Percentiles rank a stretch among this genome's conserved stretches.
These are phyloP conservation scores for Spirogloea muscicola DNA, from an alignment of 139 green algal species.

Conservation along the genomic window DNA sequence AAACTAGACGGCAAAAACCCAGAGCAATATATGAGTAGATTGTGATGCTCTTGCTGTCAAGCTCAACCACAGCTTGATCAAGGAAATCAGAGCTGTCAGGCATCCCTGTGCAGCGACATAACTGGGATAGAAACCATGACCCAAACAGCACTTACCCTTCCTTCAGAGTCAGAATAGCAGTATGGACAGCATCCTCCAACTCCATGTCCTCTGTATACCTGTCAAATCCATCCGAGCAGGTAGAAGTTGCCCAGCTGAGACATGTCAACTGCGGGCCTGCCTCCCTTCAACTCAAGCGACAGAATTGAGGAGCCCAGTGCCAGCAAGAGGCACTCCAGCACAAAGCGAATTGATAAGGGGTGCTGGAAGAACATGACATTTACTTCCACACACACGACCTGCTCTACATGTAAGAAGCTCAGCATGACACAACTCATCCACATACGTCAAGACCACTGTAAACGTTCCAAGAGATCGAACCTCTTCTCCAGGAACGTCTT, in stretches of 20 bases:
- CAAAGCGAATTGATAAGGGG: no score
- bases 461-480: no score
- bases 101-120: constrained; percentile 1
- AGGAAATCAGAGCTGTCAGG: background rate
- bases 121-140: background rate
- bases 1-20: constrained; percentile 62
- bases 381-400: background rate
- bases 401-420: no score
- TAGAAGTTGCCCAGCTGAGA: no score
- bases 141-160: constrained; percentile 46
- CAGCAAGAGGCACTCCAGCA: no score
- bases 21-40: background rate
- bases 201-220: constrained; percentile 94
- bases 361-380: background rate
- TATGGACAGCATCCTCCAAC: constrained; percentile 98
- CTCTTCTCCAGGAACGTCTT: constrained; percentile 72
- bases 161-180: constrained; percentile 96
- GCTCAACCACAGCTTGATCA: background rate
- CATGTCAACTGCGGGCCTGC: no score
- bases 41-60: background rate
- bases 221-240: background rate
- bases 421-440: no score
- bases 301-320: no score
- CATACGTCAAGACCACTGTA: no score
- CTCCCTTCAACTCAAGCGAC: no score